Conservation (phyloP, 2,329 filamentous ascomycete species). For the Alternaria sp. region DNA sequence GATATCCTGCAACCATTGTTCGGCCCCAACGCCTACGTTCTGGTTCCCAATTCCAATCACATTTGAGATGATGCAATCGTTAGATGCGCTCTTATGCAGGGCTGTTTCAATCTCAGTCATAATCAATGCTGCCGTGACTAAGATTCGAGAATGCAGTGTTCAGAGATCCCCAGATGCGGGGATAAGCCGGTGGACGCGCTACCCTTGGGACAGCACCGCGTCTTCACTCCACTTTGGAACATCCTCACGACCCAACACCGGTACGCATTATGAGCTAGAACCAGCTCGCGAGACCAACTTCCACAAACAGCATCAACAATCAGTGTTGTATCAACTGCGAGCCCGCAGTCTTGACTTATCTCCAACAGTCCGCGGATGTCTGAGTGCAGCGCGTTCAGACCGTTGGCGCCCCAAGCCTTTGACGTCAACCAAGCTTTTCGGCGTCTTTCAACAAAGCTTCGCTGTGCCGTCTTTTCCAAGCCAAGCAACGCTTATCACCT, state of each 20-base stretch:
- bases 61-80: neutral
- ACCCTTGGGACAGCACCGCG: neutral
- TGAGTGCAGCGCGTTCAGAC: neutral
- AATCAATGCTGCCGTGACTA: neutral
- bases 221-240: neutral
- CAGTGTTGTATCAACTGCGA: neutral
- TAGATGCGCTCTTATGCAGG: neutral
- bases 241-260: neutral
- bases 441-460: constrained; percentile 25
- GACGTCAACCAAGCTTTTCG: constrained; percentile 13
- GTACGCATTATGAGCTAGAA: neutral
- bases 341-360: neutral
- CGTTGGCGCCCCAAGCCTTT: neutral
- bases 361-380: neutral
- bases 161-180: neutral
- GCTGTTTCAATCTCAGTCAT: neutral
- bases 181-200: neutral
- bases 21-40: neutral
- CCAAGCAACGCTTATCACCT: constrained; percentile 24
- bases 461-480: neutral
- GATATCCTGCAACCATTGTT: neutral
- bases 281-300: neutral
- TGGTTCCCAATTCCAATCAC: neutral
- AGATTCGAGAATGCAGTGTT: neutral
- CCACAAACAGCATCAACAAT: neutral